phyloP scores from a whole-genome alignment of 2,329 filamentous ascomycete genomes.

The Massarina eburnea region DNA sequence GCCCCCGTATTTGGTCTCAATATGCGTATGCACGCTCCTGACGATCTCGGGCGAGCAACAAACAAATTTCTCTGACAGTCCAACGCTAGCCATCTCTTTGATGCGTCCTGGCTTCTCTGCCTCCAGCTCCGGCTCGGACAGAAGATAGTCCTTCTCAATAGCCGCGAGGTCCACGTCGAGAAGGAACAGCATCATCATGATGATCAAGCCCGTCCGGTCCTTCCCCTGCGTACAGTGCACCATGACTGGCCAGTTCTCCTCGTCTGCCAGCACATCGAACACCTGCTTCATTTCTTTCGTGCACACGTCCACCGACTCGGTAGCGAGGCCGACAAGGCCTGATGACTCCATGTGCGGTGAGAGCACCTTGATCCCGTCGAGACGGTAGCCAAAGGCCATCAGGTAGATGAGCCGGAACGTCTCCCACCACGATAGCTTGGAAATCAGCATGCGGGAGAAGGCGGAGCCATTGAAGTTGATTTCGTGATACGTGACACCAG shows the following conservation, averaged over 20 bases:
- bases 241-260: conserved; percentile 62
- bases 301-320: conserved; percentile 70
- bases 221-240: conserved; percentile 90
- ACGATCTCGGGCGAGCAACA: conserved; percentile 67
- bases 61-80: conserved; percentile 69
- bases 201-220: conserved; percentile 74
- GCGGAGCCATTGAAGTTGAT: conserved; percentile 74
- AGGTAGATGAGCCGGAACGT: conserved; percentile 65
- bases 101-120: conserved; percentile 65
- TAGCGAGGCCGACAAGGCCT: conserved; percentile 70
- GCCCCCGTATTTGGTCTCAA: conserved; percentile 66
- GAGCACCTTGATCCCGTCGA: conserved; percentile 69
- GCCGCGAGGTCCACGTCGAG: conserved; percentile 59
- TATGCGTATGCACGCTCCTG: conserved; percentile 56
- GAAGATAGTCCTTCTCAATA: conserved; percentile 71
- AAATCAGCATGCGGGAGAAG: conserved; percentile 69
- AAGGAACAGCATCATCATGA: conserved; percentile 68
- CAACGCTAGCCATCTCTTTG: conserved; percentile 69
- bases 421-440: conserved; percentile 67
- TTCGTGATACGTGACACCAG: conserved; percentile 63
- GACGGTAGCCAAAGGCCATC: conserved; percentile 67
- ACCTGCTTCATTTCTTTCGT: conserved; percentile 61
- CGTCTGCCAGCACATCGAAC: conserved; percentile 53
- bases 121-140: conserved; percentile 63
- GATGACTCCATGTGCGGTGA: conserved; percentile 69